Evolutionary conservation across 768 basidiomycete genomes (phyloP).

Genomic region (Mycena epipterygia): DNA sequence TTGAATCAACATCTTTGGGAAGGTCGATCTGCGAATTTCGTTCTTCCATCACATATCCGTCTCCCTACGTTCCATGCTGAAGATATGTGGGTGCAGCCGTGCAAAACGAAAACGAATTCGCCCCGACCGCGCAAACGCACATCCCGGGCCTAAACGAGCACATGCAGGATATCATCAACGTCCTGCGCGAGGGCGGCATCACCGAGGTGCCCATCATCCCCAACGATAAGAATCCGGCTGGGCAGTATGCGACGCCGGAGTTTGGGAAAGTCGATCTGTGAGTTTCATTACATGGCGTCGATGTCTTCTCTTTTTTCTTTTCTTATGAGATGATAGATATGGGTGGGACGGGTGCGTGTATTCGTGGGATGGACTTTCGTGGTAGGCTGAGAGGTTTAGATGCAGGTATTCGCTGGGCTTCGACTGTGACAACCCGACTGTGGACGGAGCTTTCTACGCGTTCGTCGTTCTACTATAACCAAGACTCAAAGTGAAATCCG

Average conservation of each 20-base stretch:
- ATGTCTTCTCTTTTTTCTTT: no score
- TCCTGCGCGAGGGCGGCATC: constrained; percentile 52
- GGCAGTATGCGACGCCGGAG: constrained; percentile 46
- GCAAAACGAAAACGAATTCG: constrained; percentile 64
- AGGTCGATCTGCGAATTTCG: no score
- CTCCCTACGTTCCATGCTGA: background rate
- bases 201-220: constrained; percentile 53
- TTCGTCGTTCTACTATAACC: constrained; percentile 38
- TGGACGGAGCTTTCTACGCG: constrained; percentile 62
- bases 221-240: constrained; percentile 49
- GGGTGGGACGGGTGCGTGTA: no score
- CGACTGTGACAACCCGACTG: constrained; percentile 71
- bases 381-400: no score
- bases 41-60: no score
- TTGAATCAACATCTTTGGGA: no score
- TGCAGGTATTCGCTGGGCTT: constrained; percentile 72
- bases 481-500: background rate
- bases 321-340: no score
- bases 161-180: constrained; percentile 60
- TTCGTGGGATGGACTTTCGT: no score
- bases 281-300: no score
- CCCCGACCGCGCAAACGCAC: constrained; percentile 41
- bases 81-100: constrained; percentile 39
- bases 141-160: constrained; percentile 52
- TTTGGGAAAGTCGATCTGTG: constrained; percentile 53